Base-by-base conservation (phyloP, 2,329 filamentous ascomycete genomes). In the Epichloe sp. region DNA sequence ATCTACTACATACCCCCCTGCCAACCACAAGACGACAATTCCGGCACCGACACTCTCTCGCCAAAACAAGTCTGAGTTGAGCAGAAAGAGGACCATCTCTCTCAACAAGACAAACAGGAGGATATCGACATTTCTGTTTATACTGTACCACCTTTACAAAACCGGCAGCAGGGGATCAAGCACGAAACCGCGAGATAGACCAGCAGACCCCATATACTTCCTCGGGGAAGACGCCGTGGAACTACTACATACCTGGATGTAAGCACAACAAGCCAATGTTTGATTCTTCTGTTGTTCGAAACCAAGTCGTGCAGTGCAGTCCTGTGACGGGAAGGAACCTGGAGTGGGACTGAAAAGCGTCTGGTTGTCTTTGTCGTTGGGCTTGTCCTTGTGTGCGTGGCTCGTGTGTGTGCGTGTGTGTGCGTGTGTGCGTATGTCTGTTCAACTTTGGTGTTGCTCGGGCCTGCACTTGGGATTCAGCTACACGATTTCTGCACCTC, bases 401-500 rank as follows among this genome's bases (percentile, higher is more conserved):
- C 44, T 12, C 12, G 26, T 23, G 19, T 19, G 26, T 6, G 23
- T 23, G 23, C 1, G 23, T 6, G 23, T 5, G 21, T 19, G 26
- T 3, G 8, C 12, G 45, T 36, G 31, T 34, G 35, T 17, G 37
- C 14, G 23, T 38, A 8, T 50, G 42, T 45, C 35, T 50, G 43
- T 50, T 50, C 48, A 37, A 17, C 35, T 38, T 45, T 17, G 36
- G 21, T 34, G 42, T 10, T 44, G 41, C 41, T 44, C 34, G 41
- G 34, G 48, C 41, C 41, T 49, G 41, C 35, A 31, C 42, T 34
- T n/a, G 21, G 10, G 35, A 34, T 40, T 45, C 44, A 35, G 49
- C 44, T 51, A 43, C 37, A 51, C 44, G 37, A 38, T 50, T 40
- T 36, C 51, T 53, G 52, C 52, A 48, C 34, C 44, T 49, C 44